Evolutionary conservation across 1,284 basidiomycete species (phyloP).

Genomic region (Irpex sp.): DNA sequence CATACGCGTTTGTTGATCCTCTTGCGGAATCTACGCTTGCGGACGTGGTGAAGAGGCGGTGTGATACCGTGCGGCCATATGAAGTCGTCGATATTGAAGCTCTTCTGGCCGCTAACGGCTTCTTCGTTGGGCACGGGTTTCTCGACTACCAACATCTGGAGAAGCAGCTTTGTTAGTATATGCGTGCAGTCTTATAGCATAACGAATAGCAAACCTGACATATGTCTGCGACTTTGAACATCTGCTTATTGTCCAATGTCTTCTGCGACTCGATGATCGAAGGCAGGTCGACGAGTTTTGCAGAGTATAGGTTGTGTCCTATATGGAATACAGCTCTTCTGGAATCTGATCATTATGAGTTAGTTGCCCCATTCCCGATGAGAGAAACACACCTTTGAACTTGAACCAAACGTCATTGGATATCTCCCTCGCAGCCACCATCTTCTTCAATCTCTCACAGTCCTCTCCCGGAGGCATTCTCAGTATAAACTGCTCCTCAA

Average conservation of each 20-base stretch:
- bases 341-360: slow-evolving; percentile 56
- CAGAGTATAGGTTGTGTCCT: slow-evolving; percentile 74
- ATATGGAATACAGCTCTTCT: slow-evolving; percentile 89
- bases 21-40: slow-evolving; percentile 93
- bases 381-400: slow-evolving; percentile 74
- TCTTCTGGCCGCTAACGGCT: slow-evolving; percentile 63
- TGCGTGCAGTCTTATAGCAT: background rate
- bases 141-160: slow-evolving; percentile 83
- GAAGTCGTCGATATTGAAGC: slow-evolving; percentile 91
- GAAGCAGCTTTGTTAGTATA: background rate
- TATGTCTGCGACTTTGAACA: slow-evolving; percentile 99
- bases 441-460: slow-evolving; percentile 71
- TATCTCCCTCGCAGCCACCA: slow-evolving; percentile 76
- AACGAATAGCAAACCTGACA: slow-evolving; percentile 61
- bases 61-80: slow-evolving; percentile 97
- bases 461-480: slow-evolving; percentile 85
- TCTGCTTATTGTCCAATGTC: slow-evolving; percentile 91
- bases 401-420: slow-evolving; percentile 94
- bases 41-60: slow-evolving; percentile 86
- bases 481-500: slow-evolving; percentile 97
- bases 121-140: slow-evolving; percentile 66
- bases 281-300: slow-evolving; percentile 95
- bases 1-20: slow-evolving; percentile 69
- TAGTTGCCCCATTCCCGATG: background rate
- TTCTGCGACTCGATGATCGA: slow-evolving; percentile 95